Evolutionary conservation across 192 early-diverging fungal genomes (phyloP), one percentile per base, ranked within the genome.

Genomic region (Spinellus fusiger): DNA sequence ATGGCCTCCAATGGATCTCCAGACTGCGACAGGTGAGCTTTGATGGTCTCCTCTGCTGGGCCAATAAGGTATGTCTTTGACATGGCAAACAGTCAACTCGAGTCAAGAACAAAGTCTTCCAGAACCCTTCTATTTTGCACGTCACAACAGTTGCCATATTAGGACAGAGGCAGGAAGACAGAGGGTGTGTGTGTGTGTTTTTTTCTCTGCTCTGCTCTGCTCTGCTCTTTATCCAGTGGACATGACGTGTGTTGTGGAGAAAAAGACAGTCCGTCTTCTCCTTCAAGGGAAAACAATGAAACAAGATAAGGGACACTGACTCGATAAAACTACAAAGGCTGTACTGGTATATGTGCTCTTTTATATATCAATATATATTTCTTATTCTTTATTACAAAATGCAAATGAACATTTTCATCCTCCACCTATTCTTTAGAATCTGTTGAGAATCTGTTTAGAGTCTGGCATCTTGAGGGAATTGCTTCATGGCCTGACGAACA

Each of bases 401-500:
- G 13, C 6, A 37, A 37, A 13, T 44, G 18, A 44, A 44, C 10
- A 44, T 3, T 44, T 44, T 10, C 40, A 10, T 44, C n/a, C n/a
- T n/a, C n/a, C n/a, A n/a, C n/a, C n/a, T n/a, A n/a, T n/a, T n/a
- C n/a, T n/a, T n/a, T n/a, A n/a, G n/a, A n/a, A n/a, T n/a, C n/a
- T n/a, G n/a, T n/a, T n/a, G n/a, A n/a, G n/a, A n/a, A n/a, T n/a
- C n/a, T n/a, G n/a, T n/a, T n/a, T 66, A 66, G 10, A 66, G 56
- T 15, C 49, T 58, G 15, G 65, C 65, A 60, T 34, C 32, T 2
- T 34, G 18, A 13, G 65, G 65, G 57, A 61, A 67, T 16, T 49
- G 44, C 28, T 56, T 54, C 79, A 85, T 82, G 28, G 84, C 81
- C 54, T 85, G 83, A 35, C 84, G 69, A 10, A 88, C 68, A 46